A percentile compares a stretch with the other conserved stretches of the same genome.
These are phyloP conservation scores for Nigrospora osmanthi DNA, from an alignment of 2,329 filamentous ascomycete genomes.

Conservation along the genomic window DNA sequence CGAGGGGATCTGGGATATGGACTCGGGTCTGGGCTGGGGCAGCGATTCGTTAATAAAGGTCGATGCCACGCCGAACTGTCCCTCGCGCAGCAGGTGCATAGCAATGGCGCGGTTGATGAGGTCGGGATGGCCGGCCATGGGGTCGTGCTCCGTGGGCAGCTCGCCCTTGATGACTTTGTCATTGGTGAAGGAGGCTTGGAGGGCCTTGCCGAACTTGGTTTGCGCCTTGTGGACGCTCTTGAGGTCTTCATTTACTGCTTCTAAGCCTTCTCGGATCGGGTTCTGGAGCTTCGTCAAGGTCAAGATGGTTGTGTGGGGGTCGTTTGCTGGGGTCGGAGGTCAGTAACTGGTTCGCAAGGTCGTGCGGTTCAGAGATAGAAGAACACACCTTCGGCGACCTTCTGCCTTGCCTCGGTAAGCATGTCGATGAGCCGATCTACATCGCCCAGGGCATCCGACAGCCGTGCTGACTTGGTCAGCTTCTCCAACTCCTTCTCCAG, in stretches of 20 bases:
- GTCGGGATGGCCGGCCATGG: slow-evolving; percentile 63
- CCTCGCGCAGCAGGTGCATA: slow-evolving; percentile 93
- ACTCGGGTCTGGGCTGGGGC: slow-evolving; percentile 13
- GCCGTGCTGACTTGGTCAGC: slow-evolving; percentile 60
- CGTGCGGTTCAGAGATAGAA: background rate
- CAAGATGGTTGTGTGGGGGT: slow-evolving; percentile 63
- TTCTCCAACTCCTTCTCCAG: slow-evolving; percentile 69
- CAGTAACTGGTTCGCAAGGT: background rate
- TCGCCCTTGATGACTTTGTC: slow-evolving; percentile 61
- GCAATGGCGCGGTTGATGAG: slow-evolving; percentile 90
- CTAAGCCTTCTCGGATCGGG: slow-evolving; percentile 73
- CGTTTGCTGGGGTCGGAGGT: slow-evolving; percentile 29
- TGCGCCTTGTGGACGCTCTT: slow-evolving; percentile 78
- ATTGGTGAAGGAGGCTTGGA: slow-evolving; percentile 74
- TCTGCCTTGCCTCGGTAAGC: slow-evolving; percentile 64
- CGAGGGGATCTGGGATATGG: slow-evolving; percentile 10
- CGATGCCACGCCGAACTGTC: slow-evolving; percentile 81
- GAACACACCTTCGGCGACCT: slow-evolving; percentile 59
- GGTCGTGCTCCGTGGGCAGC: slow-evolving; percentile 73
- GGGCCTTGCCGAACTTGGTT: slow-evolving; percentile 73
- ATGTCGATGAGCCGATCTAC: slow-evolving; percentile 77
- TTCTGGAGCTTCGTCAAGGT: slow-evolving; percentile 80
- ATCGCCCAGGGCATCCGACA: slow-evolving; percentile 65
- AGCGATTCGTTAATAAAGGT: slow-evolving; percentile 72
- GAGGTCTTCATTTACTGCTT: slow-evolving; percentile 70